Base-by-base conservation (phyloP, 2,329 filamentous ascomycete genomes). In the Trichoderma endophyticum region DNA sequence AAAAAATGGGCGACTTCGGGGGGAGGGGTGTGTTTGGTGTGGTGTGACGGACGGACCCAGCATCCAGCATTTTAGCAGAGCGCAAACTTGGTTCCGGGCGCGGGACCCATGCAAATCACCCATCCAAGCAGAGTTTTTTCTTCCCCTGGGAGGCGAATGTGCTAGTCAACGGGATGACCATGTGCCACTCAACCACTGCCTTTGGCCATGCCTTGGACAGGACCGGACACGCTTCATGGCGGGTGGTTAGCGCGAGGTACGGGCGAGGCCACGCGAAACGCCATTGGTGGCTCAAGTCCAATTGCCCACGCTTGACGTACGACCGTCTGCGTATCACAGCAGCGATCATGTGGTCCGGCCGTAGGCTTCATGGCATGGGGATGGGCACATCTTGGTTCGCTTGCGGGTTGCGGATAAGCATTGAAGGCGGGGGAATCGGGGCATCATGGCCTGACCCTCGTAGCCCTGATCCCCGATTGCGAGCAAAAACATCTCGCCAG, bases 81-180 rank as follows among this genome's bases (percentile, higher is more conserved):
- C 54, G 43, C 54, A 28, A 30, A 36, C n/a, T 59, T 39, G 64
- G 71, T 51, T 28, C 48, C 61, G 28, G 51, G 36, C 65, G 70
- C 14, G 64, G 72, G 65, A 51, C 73, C 73, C 43, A 24, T 54
- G 21, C 36, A 39, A 39, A 39, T 18, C 36, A 39, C 65, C 36
- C 68, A 59, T 36, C 71, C 36, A 74, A 74, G 73, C 71, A 72
- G 73, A 75, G 63, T 57, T 72, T 72, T 39, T 39, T 73, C 72
- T 70, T 70, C 68, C 73, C 74, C 74, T 74, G 73, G 72, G 64
- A 54, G 73, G 70, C 59, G 66, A 65, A 62, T 39, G 28, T 51
- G 43, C 43, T 51, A 51, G 43, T 21, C 43, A 14, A 39, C 21
- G 43, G 43, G 62, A 62, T 68, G 67, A 64, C 67, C 71, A 71